A percentile compares a stretch with the other conserved stretches of the same genome.
Conservation (phyloP, 129 eudicot genomes). For the Silybum marianum region DNA sequence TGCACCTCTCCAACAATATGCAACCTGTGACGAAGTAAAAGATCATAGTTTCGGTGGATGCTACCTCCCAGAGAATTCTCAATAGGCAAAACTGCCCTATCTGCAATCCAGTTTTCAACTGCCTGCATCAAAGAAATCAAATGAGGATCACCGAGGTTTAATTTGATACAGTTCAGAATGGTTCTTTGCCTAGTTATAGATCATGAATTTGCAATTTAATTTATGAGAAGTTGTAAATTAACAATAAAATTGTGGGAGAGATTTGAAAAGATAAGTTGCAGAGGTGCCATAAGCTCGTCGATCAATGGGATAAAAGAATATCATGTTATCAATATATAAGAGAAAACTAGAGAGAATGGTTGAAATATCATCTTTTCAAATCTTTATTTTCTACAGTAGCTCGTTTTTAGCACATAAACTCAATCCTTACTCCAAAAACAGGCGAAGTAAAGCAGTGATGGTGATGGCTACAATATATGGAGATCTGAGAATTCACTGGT, state of each 20-base stretch:
- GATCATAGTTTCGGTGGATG: constrained; percentile 87
- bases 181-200: background rate
- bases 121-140: constrained; percentile 54
- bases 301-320: background rate
- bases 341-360: background rate
- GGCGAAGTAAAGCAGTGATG: background rate
- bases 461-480: background rate
- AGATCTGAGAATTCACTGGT: background rate
- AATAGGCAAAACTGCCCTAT: constrained; percentile 92
- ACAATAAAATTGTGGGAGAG: background rate
- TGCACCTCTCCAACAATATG: constrained; percentile 96
- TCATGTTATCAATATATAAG: background rate
- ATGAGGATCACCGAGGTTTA: background rate
- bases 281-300: background rate
- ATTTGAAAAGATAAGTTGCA: background rate
- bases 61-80: constrained; percentile 96
- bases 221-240: background rate
- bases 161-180: background rate
- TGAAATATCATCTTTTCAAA: background rate
- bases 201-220: background rate
- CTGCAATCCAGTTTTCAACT: constrained; percentile 87
- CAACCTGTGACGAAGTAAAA: constrained; percentile 69
- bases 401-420: background rate
- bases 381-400: background rate
- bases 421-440: background rate